Conservation (phyloP, 257 asterid species). For the Solanum pinnatisectum region DNA sequence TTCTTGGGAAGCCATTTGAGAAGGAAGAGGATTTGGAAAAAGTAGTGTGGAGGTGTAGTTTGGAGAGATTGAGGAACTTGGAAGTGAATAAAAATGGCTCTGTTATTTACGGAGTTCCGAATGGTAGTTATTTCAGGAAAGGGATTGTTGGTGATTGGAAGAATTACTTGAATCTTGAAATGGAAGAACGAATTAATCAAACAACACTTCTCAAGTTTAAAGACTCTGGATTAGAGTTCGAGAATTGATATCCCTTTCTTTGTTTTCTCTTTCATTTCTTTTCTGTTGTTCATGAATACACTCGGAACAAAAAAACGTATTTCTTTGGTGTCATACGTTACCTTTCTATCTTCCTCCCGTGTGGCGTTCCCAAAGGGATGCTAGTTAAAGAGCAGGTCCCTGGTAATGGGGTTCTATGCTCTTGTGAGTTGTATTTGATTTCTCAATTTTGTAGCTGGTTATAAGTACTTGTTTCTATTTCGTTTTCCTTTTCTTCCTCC, state of each 20-base stretch:
- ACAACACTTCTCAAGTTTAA: constrained; percentile 7
- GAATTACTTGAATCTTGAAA: constrained; percentile 21
- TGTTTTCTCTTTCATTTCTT: background rate
- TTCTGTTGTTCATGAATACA: background rate
- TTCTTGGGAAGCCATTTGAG: constrained; percentile 20
- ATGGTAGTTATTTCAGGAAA: constrained; percentile 18
- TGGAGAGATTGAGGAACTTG: constrained; percentile 25
- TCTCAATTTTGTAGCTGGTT: background rate
- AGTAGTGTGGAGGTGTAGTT: constrained; percentile 25
- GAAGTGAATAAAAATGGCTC: constrained; percentile 30
- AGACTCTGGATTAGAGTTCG: constrained; percentile 16
- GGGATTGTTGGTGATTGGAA: constrained; percentile 32
- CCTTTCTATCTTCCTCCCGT: background rate
- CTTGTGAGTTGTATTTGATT: background rate
- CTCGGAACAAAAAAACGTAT: background rate
- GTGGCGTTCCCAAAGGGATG: background rate
- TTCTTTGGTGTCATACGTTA: background rate
- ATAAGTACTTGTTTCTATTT: background rate
- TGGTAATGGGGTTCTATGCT: background rate
- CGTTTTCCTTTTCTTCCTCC: background rate
- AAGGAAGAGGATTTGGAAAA: constrained; percentile 13
- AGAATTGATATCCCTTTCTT: background rate
- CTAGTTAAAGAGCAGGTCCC: background rate
- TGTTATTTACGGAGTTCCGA: constrained; percentile 10
- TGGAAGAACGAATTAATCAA: constrained; percentile 15